A percentile compares a stretch with the other conserved stretches of the same genome.
These are phyloP conservation scores for Leishmania braziliensis DNA, from an alignment of 208 protist genomes.

Conservation along the genomic window DNA sequence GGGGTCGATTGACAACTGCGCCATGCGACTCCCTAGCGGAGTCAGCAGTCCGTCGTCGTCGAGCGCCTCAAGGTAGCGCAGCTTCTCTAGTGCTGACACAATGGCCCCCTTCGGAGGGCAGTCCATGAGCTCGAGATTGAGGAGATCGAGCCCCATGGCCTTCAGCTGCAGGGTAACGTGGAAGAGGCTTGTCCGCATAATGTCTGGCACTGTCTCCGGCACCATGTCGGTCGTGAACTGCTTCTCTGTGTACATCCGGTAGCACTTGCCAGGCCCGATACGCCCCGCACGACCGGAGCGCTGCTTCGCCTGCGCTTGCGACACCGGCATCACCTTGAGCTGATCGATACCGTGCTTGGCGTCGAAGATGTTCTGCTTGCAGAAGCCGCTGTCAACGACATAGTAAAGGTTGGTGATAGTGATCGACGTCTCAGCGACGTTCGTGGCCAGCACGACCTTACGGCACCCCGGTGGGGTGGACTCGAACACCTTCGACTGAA, in stretches of 20 bases:
- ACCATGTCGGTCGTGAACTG: conserved; percentile 97
- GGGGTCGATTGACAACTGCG: conserved; percentile 98
- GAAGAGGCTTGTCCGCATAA: conserved; percentile 98
- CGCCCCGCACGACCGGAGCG: conserved; percentile 95
- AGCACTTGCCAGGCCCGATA: conserved; percentile 97
- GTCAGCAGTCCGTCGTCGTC: conserved; percentile 99
- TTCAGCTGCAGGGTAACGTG: conserved; percentile 98
- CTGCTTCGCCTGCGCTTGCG: conserved; percentile 97
- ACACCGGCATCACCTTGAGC: conserved; percentile 97
- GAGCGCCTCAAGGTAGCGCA: conserved; percentile 97
- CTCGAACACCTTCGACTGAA: conserved; percentile 99
- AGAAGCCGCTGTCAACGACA: conserved; percentile 98
- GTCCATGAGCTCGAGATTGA: conserved; percentile 98
- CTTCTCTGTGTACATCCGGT: conserved; percentile 97
- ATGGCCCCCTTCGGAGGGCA: conserved; percentile 94
- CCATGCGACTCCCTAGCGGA: conserved; percentile 97
- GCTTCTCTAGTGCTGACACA: conserved; percentile 96
- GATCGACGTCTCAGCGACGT: conserved; percentile 99
- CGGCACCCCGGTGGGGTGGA: conserved; percentile 89
- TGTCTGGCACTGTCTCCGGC: conserved; percentile 96
- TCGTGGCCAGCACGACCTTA: conserved; percentile 99
- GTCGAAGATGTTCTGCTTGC: conserved; percentile 98
- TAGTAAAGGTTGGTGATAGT: conserved; percentile 99
- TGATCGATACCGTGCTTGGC: conserved; percentile 96
- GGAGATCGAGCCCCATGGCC: conserved; percentile 98